Base-by-base conservation (phyloP, 768 basidiomycete species). In the Russula earlei region DNA sequence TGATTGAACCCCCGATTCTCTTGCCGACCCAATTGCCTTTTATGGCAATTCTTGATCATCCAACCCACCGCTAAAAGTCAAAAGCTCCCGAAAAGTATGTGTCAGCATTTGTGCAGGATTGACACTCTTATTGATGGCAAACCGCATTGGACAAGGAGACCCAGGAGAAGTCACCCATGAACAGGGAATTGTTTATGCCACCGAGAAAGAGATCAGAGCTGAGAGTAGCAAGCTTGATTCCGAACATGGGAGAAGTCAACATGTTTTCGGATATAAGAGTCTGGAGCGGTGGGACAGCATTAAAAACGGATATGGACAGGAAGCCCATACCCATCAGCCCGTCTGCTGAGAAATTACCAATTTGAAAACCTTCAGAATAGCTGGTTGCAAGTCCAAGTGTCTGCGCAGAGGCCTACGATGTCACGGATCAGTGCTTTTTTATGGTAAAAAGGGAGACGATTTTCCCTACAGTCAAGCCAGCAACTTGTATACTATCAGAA, bases 241-340 rank as follows among this genome's bases (percentile, higher is more conserved):
- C 72, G 57, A 83, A 81, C 56, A 73, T 68, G 40, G 71, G 62
- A 29, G 71, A 61, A 7, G 69, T 56, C 2, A 71, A 64, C 34
- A 60, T 55, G 15, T 66, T 67, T 43, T 76, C 68, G 7, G 67
- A 61, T n/a, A 77, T 58, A 37, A 81, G 72, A 24, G 74, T 75
- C 50, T 78, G 72, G 64, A 71, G 68, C 48, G 64, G 54, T 2
- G 70, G 63, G 8, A 44, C 27, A 4, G 58, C 50, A 31, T 61
- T 62, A 62, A 54, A 67, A 8, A 1, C 31, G 2, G 68, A 68
- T 43, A 67, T 62, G 9, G 62, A 59, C 46, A 67, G 56, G 56
- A 63, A 69, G 4, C 36, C 73, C 65, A 78, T 66, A 29, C 77
- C 76, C 45, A 76, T 61, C 8, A 77, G 51, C 6, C 76, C 77